These are phyloP conservation scores for Mentha longifolia DNA, from an alignment of 257 asterid species.

Conservation along the genomic window DNA sequence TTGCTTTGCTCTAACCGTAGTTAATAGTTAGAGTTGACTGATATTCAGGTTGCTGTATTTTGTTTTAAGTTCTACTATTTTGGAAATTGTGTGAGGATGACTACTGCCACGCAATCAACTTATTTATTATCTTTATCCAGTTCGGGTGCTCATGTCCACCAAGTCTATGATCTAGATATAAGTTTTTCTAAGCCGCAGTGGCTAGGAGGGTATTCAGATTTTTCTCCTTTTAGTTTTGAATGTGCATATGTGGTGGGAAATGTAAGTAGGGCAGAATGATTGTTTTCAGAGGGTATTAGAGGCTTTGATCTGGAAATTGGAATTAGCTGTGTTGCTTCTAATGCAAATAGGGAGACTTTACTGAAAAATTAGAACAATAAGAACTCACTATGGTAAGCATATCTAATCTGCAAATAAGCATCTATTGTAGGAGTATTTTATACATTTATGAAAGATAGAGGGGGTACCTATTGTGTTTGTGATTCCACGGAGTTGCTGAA, in stretches of 20 bases:
- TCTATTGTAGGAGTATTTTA: background rate
- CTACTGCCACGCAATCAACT: background rate
- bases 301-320: slow-evolving; percentile 3
- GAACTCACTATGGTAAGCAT: background rate
- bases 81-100: slow-evolving; percentile 10
- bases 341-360: slow-evolving; percentile 19
- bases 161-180: slow-evolving; percentile 9
- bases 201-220: slow-evolving; percentile 8
- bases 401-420: slow-evolving; percentile 16
- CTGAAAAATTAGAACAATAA: slow-evolving; percentile 2
- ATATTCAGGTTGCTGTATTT: background rate
- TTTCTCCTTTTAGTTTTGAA: slow-evolving; percentile 20
- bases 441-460: background rate
- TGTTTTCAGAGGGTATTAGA: background rate
- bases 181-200: slow-evolving; percentile 14
- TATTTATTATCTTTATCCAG: slow-evolving; percentile 5
- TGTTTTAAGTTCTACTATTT: slow-evolving; percentile 1
- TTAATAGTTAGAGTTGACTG: slow-evolving; percentile 3
- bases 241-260: slow-evolving; percentile 3
- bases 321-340: slow-evolving; percentile 9
- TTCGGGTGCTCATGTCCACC: no score
- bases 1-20: background rate
- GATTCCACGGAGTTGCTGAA: background rate
- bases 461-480: background rate
- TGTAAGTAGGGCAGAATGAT: background rate